phyloP scores from a whole-genome alignment of 2,329 filamentous ascomycete genomes.

The Botrytis medusae region DNA sequence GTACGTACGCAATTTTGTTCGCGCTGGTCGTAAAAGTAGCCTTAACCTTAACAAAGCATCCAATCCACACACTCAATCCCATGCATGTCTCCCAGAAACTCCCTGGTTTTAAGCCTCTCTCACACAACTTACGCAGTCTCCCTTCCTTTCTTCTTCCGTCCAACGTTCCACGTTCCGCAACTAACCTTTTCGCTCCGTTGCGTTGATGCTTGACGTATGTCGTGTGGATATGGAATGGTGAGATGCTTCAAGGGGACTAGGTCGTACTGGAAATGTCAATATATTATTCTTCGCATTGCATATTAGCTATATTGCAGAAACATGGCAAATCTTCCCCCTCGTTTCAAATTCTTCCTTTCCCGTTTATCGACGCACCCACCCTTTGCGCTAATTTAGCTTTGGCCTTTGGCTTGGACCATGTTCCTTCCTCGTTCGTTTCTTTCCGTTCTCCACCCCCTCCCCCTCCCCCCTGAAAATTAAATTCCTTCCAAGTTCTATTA shows the following conservation, averaged over 20 bases:
- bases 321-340: conserved; percentile 17
- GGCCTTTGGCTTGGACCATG: not conserved
- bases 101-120: not conserved
- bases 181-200: not conserved
- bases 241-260: not conserved
- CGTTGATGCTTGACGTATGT: conserved; percentile 1
- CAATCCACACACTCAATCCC: not conserved
- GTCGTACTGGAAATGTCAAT: not conserved
- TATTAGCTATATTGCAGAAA: not conserved
- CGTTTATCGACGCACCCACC: conserved; percentile 1
- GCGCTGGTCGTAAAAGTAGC: not conserved
- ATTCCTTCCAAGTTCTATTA: not conserved
- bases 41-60: not conserved
- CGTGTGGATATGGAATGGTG: not conserved
- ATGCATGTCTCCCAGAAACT: no score
- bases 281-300: not conserved
- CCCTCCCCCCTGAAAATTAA: not conserved
- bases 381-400: conserved; percentile 5
- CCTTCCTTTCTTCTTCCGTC: conserved; percentile 12
- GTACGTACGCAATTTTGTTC: not conserved
- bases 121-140: conserved; percentile 4
- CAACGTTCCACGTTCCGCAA: conserved; percentile 16
- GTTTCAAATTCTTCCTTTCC: conserved; percentile 14
- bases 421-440: conserved; percentile 4
- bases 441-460: not conserved